Conservation (phyloP, 345 rosid species). For the Psidium friedrichsthalianum region DNA sequence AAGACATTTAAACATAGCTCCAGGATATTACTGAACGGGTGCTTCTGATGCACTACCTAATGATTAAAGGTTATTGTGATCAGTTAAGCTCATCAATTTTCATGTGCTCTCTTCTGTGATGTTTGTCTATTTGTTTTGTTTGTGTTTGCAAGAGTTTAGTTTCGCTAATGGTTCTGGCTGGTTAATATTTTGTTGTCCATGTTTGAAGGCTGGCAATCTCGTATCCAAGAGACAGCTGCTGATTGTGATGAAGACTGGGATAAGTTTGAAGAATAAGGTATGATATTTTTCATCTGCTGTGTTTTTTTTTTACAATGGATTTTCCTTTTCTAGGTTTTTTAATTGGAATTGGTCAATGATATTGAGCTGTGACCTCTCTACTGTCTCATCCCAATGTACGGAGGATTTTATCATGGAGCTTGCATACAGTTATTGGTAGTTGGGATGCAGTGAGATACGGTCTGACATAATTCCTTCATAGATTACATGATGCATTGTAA, state of each 20-base stretch:
- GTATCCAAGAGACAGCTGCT: slow-evolving; percentile 85
- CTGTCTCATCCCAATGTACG: neutral
- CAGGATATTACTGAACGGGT: neutral
- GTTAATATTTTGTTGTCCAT: neutral
- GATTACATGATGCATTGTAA: neutral
- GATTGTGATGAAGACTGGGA: slow-evolving; percentile 75
- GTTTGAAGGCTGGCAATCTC: slow-evolving; percentile 82
- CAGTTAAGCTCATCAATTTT: neutral
- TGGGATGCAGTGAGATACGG: neutral
- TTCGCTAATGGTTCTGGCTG: neutral
- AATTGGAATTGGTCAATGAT: too few relatives aligned
- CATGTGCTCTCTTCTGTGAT: too few relatives aligned
- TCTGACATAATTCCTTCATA: neutral
- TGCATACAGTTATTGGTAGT: neutral
- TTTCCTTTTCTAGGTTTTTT: too few relatives aligned
- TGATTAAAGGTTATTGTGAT: neutral
- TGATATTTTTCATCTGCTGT: too few relatives aligned
- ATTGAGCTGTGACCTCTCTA: too few relatives aligned
- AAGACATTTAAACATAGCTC: too few relatives aligned
- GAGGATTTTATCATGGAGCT: neutral
- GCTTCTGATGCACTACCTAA: neutral
- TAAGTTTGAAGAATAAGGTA: too few relatives aligned
- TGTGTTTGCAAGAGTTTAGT: neutral
- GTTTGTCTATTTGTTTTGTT: too few relatives aligned
- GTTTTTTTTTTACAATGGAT: too few relatives aligned